These are phyloP conservation scores for Cercospora sp. DNA, from an alignment of 2,329 filamentous ascomycete genomes.

Conservation along the genomic window DNA sequence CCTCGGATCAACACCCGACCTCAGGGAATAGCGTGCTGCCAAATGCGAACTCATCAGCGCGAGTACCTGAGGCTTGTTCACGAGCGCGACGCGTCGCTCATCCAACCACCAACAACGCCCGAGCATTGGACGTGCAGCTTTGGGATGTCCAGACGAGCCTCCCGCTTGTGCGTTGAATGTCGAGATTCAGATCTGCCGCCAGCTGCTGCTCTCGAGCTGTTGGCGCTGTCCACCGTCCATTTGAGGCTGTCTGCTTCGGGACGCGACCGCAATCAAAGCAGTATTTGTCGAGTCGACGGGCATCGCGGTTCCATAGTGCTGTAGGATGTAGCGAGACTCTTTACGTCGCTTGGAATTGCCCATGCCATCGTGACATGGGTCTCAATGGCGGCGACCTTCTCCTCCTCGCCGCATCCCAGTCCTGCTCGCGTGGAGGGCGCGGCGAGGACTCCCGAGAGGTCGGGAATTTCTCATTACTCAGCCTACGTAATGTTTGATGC, in stretches of 20 bases:
- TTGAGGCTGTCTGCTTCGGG: not conserved
- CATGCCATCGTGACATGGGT: not conserved
- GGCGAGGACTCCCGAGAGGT: not conserved
- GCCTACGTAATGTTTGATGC: slow-evolving; percentile 6
- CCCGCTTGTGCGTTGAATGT: not conserved
- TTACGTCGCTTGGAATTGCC: not conserved
- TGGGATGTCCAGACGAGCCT: not conserved
- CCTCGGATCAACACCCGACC: not conserved
- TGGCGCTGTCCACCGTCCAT: not conserved
- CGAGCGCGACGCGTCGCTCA: not conserved
- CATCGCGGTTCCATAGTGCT: not conserved
- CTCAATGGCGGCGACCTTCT: too few relatives aligned
- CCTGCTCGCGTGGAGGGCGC: too few relatives aligned
- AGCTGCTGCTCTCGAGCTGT: not conserved
- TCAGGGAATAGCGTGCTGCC: not conserved
- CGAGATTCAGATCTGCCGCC: not conserved
- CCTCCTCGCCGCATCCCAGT: too few relatives aligned
- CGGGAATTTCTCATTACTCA: not conserved
- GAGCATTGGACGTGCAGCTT: not conserved
- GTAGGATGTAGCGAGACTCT: not conserved
- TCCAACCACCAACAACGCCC: not conserved
- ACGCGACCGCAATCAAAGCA: not conserved
- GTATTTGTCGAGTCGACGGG: not conserved
- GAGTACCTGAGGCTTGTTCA: not conserved
- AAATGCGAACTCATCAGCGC: not conserved